Evolutionary conservation across 129 eudicot genomes (phyloP).

Genomic region (Chrysanthemum seticuspe): DNA sequence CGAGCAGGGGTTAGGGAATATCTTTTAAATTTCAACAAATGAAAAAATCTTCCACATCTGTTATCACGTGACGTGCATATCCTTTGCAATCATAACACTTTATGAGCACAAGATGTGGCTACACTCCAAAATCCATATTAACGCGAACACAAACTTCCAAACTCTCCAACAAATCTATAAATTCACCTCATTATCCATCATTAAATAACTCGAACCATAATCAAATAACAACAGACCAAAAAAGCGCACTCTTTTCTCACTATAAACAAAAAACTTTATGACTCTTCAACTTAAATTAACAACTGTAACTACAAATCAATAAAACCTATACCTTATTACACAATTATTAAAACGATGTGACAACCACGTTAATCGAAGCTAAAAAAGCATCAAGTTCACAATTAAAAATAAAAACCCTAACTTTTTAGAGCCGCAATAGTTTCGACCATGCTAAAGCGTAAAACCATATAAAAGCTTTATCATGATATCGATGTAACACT

Average conservation of each 20-base stretch:
- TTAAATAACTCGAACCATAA: not conserved
- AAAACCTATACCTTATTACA: no score
- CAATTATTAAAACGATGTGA: not conserved
- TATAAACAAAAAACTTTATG: slow-evolving; percentile 4
- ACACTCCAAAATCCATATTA: no score
- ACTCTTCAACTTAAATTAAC: slow-evolving; percentile 1
- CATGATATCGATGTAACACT: no score
- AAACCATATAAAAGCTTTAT: not conserved
- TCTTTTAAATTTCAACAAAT: no score
- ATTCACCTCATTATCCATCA: not conserved
- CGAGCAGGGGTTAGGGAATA: not conserved
- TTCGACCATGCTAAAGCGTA: not conserved
- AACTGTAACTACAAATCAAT: not conserved
- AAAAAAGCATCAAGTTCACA: slow-evolving; percentile 13
- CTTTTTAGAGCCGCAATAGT: not conserved
- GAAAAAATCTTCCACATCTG: no score
- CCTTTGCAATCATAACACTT: no score
- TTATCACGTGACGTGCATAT: no score
- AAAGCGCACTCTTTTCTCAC: not conserved
- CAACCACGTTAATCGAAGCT: slow-evolving; percentile 1
- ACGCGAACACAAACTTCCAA: not conserved
- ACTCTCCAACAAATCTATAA: not conserved
- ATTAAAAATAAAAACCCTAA: not conserved
- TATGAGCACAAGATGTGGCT: no score
- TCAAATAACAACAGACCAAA: not conserved